Evolutionary conservation across 441 rosid species (phyloP), one percentile per base, ranked within the genome.

Genomic region (Heliophila coronopifolia): DNA sequence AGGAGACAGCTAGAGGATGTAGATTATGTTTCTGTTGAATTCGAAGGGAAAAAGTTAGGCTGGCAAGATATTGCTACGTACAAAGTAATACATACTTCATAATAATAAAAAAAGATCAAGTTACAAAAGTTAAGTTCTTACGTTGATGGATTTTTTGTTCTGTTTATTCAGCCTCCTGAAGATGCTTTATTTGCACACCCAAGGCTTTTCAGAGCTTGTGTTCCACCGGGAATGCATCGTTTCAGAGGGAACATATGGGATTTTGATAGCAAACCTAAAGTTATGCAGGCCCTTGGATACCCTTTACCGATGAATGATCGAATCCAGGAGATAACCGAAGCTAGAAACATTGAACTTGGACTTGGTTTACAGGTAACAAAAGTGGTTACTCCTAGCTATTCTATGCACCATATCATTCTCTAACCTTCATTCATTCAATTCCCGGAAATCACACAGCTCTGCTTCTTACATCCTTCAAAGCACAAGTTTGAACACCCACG

Each of bases 221-320:
- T 84, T 42, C 98, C 98, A 1, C 98, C 96, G 1, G 98, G 96
- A 47, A 84, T 91, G 85, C 96, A 91, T 71, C 80, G 96, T 36
- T 92, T 92, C 71, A 77, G 89, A 59, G 98, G 98, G 33, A 92
- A 87, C 67, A 61, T 87, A 20, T 92, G 98, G 96, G 98, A 91
- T 70, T 87, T 75, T 63, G 96, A 87, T 47, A 70, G 86, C 74
- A 83, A 77, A 72, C 94, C 86, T 0, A 74, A 78, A 44, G 96
- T 87, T 16, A 78, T 81, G 95, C 77, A 64, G 63, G 64, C 77
- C 1, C 67, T 87, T 1, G 94, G 96, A 19, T 91, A 87, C 61
- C 96, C 95, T 35, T 74, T 84, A 65, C 47, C 33, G 18, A 61
- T 79, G 67, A 54, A 63, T 25, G 95, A 91, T 48, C 74, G 89